Evolutionary conservation across 2,329 filamentous ascomycete genomes (phyloP).

Genomic region (Pestalotiopsis sp.): DNA sequence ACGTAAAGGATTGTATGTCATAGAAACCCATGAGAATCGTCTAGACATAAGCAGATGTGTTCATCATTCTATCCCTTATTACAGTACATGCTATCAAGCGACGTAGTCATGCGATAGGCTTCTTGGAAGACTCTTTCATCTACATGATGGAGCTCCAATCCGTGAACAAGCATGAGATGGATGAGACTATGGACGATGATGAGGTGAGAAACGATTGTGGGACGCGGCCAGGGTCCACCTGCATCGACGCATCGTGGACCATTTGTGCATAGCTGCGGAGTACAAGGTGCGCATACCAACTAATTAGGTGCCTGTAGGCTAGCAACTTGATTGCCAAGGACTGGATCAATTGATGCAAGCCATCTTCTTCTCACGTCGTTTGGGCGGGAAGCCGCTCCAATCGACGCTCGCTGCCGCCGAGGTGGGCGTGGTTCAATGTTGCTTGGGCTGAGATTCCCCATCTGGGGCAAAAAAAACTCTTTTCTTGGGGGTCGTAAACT

Average conservation of each 20-base stretch:
- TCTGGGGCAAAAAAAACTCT: neutral
- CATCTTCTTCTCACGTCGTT: neutral
- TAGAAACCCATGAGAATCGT: neutral
- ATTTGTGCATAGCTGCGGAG: no score
- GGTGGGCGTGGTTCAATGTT: neutral
- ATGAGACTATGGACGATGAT: neutral
- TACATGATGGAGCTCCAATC: neutral
- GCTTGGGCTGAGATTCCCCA: neutral
- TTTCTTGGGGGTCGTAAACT: neutral
- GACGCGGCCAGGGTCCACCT: neutral
- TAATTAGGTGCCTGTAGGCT: no score
- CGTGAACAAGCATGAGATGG: neutral
- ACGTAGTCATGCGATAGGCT: neutral
- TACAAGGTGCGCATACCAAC: no score
- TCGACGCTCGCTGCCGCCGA: neutral
- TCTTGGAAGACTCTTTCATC: neutral
- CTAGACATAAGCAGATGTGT: neutral
- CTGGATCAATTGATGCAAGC: neutral
- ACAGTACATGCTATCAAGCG: neutral
- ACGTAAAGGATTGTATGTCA: neutral
- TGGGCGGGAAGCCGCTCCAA: conserved; percentile 1
- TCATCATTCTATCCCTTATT: neutral
- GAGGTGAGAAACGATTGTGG: neutral
- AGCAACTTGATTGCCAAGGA: no score
- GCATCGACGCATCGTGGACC: no score